phyloP scores from a whole-genome alignment of 2,329 filamentous ascomycete species.

The Aspergillus proliferans region DNA sequence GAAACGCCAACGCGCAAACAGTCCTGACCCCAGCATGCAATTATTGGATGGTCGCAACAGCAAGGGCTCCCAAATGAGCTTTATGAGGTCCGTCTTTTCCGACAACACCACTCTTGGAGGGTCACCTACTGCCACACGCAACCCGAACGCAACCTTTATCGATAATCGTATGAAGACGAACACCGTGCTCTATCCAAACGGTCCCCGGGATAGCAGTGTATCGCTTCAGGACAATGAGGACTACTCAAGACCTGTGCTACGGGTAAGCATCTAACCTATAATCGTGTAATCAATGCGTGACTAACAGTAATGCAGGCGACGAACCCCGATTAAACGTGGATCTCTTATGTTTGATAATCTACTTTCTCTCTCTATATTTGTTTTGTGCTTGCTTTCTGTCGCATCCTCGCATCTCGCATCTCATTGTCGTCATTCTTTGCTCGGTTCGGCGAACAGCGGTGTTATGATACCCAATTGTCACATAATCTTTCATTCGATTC shows the following conservation, averaged over 20 bases:
- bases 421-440: conserved; percentile 4
- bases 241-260: conserved; percentile 41
- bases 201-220: conserved; percentile 37
- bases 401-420: not conserved
- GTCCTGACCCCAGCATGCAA: conserved; percentile 24
- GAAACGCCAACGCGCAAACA: conserved; percentile 26
- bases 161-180: conserved; percentile 42
- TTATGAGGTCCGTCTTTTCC: conserved; percentile 26
- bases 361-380: conserved; percentile 16
- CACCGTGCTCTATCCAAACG: conserved; percentile 35
- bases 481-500: conserved; percentile 21
- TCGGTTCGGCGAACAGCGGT: conserved; percentile 25
- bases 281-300: not conserved
- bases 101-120: conserved; percentile 20
- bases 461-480: conserved; percentile 36
- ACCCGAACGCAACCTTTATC: conserved; percentile 30
- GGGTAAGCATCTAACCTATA: conserved; percentile 23
- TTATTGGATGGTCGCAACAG: conserved; percentile 26
- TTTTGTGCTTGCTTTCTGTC: conserved; percentile 8
- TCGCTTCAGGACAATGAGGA: conserved; percentile 45
- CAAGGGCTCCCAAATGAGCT: conserved; percentile 31
- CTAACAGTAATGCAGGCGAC: conserved; percentile 24
- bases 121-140: conserved; percentile 12
- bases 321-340: conserved; percentile 27
- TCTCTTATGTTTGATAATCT: conserved; percentile 4